A percentile compares a stretch with the other conserved stretches of the same genome.
These are phyloP conservation scores for Microbotryum saponariae DNA, from an alignment of 1,284 basidiomycete species.

Conservation along the genomic window DNA sequence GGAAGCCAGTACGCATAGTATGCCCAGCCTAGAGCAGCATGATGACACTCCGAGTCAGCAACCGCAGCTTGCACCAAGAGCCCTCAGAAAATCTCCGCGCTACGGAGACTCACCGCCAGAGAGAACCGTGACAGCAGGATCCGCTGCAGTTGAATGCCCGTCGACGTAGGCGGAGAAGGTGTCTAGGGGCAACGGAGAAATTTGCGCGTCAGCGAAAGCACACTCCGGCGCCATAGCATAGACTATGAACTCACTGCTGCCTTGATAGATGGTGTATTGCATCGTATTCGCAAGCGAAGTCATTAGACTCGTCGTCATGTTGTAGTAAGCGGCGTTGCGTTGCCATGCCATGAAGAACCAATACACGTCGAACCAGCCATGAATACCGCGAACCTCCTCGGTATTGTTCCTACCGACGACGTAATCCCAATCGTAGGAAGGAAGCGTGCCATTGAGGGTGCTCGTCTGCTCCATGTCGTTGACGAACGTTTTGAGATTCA, in stretches of 20 bases:
- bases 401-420: conserved; percentile 2
- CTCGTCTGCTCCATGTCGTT: conserved; percentile 9
- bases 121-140: conserved; percentile 5
- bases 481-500: conserved; percentile 18
- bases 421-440: conserved; percentile 15
- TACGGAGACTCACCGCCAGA: neutral
- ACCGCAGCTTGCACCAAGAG: neutral
- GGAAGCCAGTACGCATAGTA: conserved; percentile 21
- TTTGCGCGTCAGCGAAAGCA: neutral
- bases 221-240: neutral
- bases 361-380: neutral
- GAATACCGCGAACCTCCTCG: conserved; percentile 13
- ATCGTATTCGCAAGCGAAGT: conserved; percentile 13
- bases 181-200: neutral
- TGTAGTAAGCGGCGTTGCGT: conserved; percentile 7
- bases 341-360: conserved; percentile 8
- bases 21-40: conserved; percentile 9
- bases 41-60: neutral
- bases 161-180: conserved; percentile 12
- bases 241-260: conserved; percentile 4
- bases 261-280: conserved; percentile 20
- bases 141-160: conserved; percentile 10
- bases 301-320: conserved; percentile 3
- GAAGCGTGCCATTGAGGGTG: neutral
- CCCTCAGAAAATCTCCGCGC: no score